These are phyloP conservation scores for Ophiostoma sp. DNA, from an alignment of 2,329 filamentous ascomycete species.

Conservation along the genomic window DNA sequence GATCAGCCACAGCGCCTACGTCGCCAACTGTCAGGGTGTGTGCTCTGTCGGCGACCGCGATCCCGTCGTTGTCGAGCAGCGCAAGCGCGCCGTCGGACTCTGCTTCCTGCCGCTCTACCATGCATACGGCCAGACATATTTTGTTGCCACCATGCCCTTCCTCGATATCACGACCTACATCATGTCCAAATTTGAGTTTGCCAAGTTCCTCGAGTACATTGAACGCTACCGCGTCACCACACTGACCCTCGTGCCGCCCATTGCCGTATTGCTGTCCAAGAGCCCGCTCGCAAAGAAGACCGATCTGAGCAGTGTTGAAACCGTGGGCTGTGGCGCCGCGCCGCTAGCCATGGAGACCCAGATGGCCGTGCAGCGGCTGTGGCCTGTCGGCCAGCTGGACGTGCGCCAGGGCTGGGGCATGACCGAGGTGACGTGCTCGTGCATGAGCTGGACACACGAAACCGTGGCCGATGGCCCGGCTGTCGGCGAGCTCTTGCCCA, in stretches of 20 bases:
- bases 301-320: slow-evolving; percentile 61
- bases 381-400: slow-evolving; percentile 39
- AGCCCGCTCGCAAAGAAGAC: slow-evolving; percentile 59
- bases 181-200: slow-evolving; percentile 72
- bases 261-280: slow-evolving; percentile 68
- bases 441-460: slow-evolving; percentile 58
- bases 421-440: slow-evolving; percentile 74
- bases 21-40: slow-evolving; percentile 62
- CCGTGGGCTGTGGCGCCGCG: slow-evolving; percentile 61
- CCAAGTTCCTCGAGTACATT: slow-evolving; percentile 62
- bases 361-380: slow-evolving; percentile 52
- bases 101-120: slow-evolving; percentile 75
- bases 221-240: slow-evolving; percentile 63
- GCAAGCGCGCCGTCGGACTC: slow-evolving; percentile 42
- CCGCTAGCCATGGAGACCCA: slow-evolving; percentile 56
- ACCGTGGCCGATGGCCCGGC: slow-evolving; percentile 29
- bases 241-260: slow-evolving; percentile 65
- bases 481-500: slow-evolving; percentile 65
- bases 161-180: slow-evolving; percentile 64
- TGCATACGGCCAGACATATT: slow-evolving; percentile 66
- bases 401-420: slow-evolving; percentile 75
- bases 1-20: slow-evolving; percentile 71
- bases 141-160: slow-evolving; percentile 54
- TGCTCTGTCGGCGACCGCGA: slow-evolving; percentile 43
- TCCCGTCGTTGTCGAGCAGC: slow-evolving; percentile 42